Base-by-base conservation (phyloP, 108 stramenopile species). In the Nitzschia sp. region DNA sequence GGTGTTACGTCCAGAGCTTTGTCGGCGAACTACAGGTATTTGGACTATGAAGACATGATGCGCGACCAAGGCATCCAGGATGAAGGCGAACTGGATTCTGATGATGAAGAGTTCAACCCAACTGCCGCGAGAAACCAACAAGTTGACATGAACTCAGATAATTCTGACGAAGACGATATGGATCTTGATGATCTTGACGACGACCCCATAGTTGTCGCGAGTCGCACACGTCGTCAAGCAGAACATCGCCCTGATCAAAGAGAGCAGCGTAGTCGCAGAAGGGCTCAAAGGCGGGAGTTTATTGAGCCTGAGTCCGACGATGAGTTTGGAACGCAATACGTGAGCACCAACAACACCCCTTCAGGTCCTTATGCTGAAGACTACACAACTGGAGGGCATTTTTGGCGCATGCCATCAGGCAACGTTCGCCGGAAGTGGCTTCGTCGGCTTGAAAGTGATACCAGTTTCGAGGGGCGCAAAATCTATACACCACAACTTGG, bases 401-500 rank as follows among this genome's bases (percentile, higher is more conserved):
- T 86, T 52, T 94, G 85, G 71, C 76, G 78, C 48, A 55, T 94
- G 65, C 37, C 69, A 21, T 67, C 50, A 39, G 51, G 25, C 25
- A 53, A 42, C 20, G 75, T 91, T 5, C 56, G 70, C 24, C 76
- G 88, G 25, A 71, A 74, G 51, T 94, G 92, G 92, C 62, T 91
- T 15, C 37, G 43, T 7, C 78, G 92, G 42, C 71, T 67, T 39
- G 84, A 85, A 43, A 81, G 79, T 50, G 69, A 79, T 50, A 72
- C 74, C 6, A 73, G 82, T 29, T 85, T 78, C 53, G 60, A 59
- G 10, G 88, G 85, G 26, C 63, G 68, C 24, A 91, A 91, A 57
- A 63, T 53, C 17, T 91, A 89, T 59, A 70, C 78, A 8, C 92
- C 92, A 8, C 94, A 95, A 65, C 84, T 89, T 55, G 94, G 94